Evolutionary conservation across 257 asterid genomes (phyloP).

Genomic region (Henckelia pumila): DNA sequence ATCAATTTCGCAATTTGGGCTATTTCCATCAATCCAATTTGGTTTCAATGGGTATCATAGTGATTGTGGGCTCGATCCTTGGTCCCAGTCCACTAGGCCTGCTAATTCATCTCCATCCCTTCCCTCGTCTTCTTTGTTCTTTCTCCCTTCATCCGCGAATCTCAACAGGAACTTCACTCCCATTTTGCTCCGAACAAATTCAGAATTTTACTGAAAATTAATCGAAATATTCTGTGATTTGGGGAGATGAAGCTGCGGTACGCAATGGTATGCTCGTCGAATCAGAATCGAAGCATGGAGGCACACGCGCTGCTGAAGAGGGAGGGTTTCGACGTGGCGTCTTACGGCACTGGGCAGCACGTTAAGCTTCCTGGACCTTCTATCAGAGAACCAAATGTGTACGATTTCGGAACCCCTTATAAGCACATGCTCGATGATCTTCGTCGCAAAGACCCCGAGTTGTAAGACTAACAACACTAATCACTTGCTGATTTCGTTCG

Average conservation of each 20-base stretch:
- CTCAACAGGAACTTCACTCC: background rate
- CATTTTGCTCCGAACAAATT: too few relatives aligned
- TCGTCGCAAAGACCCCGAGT: slow-evolving; percentile 90
- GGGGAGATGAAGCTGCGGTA: slow-evolving; percentile 67
- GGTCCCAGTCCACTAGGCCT: too few relatives aligned
- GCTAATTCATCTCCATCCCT: background rate
- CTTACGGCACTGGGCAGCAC: slow-evolving; percentile 98
- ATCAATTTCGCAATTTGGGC: too few relatives aligned
- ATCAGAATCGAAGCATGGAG: slow-evolving; percentile 99
- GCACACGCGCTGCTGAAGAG: slow-evolving; percentile 80
- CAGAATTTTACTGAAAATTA: background rate
- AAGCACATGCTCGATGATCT: slow-evolving; percentile 94
- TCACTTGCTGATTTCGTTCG: background rate
- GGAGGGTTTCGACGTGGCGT: slow-evolving; percentile 86
- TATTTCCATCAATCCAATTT: too few relatives aligned
- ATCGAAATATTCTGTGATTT: background rate
- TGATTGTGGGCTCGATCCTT: background rate
- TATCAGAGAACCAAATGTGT: slow-evolving; percentile 92
- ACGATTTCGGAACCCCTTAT: slow-evolving; percentile 96
- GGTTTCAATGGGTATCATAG: background rate
- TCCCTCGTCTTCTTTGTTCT: too few relatives aligned
- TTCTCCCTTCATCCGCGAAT: background rate
- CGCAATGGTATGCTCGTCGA: slow-evolving; percentile 98
- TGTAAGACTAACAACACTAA: slow-evolving; percentile 34
- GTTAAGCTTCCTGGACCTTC: slow-evolving; percentile 99